Evolutionary conservation across 441 rosid genomes (phyloP), one percentile per base, ranked within the genome.

Genomic region (Eruca vesicaria): DNA sequence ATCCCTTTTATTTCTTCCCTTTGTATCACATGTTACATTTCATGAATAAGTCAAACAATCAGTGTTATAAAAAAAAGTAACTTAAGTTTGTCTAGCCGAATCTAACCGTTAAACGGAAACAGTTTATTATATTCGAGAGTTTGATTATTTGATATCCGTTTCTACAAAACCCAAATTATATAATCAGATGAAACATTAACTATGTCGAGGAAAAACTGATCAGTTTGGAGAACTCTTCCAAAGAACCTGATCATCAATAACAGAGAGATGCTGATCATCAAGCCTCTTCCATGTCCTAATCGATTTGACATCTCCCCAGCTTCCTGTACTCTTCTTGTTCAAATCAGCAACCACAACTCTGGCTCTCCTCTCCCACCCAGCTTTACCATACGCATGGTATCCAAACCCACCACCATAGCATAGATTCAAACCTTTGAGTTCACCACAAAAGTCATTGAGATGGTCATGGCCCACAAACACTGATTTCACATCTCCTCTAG

Each of bases 401-500:
- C 48, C 48, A 41, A 41, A 41, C 16, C 48, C 48, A 14, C 48
- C 48, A 41, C 48, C 48, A 41, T 41, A 41, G 7, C 48, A 41
- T 41, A 41, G 16, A 4, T 41, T 41, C 48, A 41, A 41, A 41
- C 48, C 48, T 41, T 41, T 41, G 48, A 41, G 48, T 12, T 41
- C 6, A 4, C 48, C 48, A 2, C 48, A 41, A 41, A 41, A 41
- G 48, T 41, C 48, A 20, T 93, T 93, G 76, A 89, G 2, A 74
- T 93, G 98, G 74, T 93, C 98, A 55, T 93, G 97, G 48, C 98
- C 98, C 3, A 83, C 87, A 80, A 93, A 91, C 53, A 86, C 97
- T 60, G 94, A 90, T 76, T 89, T 93, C 84, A 88, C 96, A 73
- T 91, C 98, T 45, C 96, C 97, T 69, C 97, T 83, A 21, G 85